Conservation (phyloP, 1,284 basidiomycete genomes). For the Exsudoporus floridanus region DNA sequence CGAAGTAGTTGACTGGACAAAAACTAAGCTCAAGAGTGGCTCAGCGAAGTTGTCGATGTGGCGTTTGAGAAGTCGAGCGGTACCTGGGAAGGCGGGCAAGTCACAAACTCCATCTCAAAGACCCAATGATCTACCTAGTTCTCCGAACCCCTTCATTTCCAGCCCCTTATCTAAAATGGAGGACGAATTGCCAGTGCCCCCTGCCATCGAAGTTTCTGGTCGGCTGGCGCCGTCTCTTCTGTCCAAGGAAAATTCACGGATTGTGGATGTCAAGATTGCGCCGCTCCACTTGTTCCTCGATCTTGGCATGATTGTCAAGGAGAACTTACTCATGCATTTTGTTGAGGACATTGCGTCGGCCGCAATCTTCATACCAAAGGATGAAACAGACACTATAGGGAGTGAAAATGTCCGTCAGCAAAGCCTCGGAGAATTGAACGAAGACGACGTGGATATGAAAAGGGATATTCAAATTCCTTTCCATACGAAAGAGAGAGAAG, state of each 20-base stretch:
- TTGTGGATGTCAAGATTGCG: constrained; percentile 43
- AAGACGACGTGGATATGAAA: constrained; percentile 17
- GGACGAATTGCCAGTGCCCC: constrained; percentile 10
- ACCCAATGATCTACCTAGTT: constrained; percentile 15
- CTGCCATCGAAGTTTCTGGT: constrained; percentile 23
- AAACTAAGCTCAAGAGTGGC: constrained; percentile 38
- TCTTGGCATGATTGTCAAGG: constrained; percentile 48
- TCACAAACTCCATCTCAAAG: constrained; percentile 21
- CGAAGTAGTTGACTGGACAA: constrained; percentile 63
- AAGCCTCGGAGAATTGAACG: constrained; percentile 4
- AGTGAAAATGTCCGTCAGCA: neutral
- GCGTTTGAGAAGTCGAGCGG: constrained; percentile 43
- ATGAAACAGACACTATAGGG: neutral
- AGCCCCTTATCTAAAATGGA: constrained; percentile 21
- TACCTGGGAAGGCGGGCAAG: constrained; percentile 14
- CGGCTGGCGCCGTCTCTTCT: neutral
- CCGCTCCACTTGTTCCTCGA: constrained; percentile 78
- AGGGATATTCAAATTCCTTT: constrained; percentile 29
- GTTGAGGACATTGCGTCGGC: constrained; percentile 27
- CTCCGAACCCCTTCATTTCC: constrained; percentile 27
- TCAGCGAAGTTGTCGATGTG: constrained; percentile 61
- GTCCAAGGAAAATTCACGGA: constrained; percentile 1
- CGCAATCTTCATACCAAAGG: constrained; percentile 18
- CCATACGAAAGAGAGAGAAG: constrained; percentile 32
- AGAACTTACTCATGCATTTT: constrained; percentile 31